Conservation (phyloP, 345 rosid species). For the Salix viminalis region DNA sequence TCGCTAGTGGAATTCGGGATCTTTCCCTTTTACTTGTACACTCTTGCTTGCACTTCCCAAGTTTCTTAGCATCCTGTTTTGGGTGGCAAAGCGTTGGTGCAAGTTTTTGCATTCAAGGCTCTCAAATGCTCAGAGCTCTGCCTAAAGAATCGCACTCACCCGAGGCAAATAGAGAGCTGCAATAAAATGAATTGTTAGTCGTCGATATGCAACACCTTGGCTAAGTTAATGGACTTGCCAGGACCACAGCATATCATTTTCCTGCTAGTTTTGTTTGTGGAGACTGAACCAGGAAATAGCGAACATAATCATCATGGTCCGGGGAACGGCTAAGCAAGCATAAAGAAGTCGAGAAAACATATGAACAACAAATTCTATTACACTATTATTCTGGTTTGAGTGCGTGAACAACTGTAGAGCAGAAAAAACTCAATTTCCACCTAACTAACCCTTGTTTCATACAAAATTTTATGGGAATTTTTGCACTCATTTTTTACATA, state of each 20-base stretch:
- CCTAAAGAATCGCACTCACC: background rate
- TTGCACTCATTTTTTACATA: background rate
- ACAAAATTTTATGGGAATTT: background rate
- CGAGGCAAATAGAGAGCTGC: background rate
- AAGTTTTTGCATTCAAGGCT: background rate
- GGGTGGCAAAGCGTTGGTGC: too few species aligned
- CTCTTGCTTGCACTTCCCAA: background rate
- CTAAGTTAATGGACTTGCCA: background rate
- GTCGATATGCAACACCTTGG: background rate
- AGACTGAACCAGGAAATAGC: background rate
- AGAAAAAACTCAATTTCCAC: background rate
- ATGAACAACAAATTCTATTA: background rate
- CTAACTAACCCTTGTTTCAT: background rate
- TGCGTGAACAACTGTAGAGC: background rate
- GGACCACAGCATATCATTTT: background rate
- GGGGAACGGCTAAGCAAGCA: background rate
- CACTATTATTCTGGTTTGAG: background rate
- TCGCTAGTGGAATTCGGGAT: background rate
- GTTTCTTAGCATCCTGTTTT: background rate
- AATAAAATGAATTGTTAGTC: background rate
- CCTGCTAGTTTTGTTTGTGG: background rate
- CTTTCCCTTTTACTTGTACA: too few species aligned
- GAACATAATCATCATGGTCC: background rate
- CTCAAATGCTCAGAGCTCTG: background rate
- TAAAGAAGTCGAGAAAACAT: background rate